These are phyloP conservation scores for Mycena olivaceomarginata DNA, from an alignment of 768 basidiomycete species.

Conservation along the genomic window DNA sequence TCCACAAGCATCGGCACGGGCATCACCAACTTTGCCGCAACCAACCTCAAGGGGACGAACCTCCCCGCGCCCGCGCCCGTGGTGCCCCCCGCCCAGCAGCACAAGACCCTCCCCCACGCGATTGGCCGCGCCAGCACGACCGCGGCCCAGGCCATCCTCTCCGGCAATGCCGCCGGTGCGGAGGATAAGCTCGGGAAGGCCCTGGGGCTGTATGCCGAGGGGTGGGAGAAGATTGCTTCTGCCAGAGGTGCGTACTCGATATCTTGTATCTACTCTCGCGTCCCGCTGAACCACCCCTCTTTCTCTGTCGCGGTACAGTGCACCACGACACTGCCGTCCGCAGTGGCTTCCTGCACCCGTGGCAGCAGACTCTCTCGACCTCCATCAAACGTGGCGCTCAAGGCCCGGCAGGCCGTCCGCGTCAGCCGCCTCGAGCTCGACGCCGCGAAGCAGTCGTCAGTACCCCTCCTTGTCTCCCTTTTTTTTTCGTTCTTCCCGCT, in stretches of 20 bases:
- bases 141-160: slow-evolving; percentile 68
- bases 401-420: slow-evolving; percentile 90
- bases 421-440: slow-evolving; percentile 92
- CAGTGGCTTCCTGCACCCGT: slow-evolving; percentile 83
- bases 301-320: slow-evolving; percentile 51
- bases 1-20: slow-evolving; percentile 82
- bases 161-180: slow-evolving; percentile 63
- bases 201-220: slow-evolving; percentile 85
- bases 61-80: slow-evolving; percentile 84
- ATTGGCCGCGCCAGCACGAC: slow-evolving; percentile 87
- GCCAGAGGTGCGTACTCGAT: slow-evolving; percentile 67
- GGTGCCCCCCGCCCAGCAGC: slow-evolving; percentile 75
- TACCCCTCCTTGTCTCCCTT: slow-evolving; percentile 29
- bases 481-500: too few relatives aligned
- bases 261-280: background rate
- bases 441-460: slow-evolving; percentile 91
- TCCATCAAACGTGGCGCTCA: slow-evolving; percentile 93
- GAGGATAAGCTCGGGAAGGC: slow-evolving; percentile 87
- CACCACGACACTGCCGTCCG: slow-evolving; percentile 87
- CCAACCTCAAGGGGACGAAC: slow-evolving; percentile 92
- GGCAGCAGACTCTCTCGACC: slow-evolving; percentile 91
- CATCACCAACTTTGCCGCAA: slow-evolving; percentile 90
- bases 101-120: slow-evolving; percentile 98
- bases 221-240: slow-evolving; percentile 88
- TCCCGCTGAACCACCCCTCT: background rate